Evolutionary conservation across 2,329 filamentous ascomycete species (phyloP), one percentile per base, ranked within the genome.

Genomic region (Penicillium sp.): DNA sequence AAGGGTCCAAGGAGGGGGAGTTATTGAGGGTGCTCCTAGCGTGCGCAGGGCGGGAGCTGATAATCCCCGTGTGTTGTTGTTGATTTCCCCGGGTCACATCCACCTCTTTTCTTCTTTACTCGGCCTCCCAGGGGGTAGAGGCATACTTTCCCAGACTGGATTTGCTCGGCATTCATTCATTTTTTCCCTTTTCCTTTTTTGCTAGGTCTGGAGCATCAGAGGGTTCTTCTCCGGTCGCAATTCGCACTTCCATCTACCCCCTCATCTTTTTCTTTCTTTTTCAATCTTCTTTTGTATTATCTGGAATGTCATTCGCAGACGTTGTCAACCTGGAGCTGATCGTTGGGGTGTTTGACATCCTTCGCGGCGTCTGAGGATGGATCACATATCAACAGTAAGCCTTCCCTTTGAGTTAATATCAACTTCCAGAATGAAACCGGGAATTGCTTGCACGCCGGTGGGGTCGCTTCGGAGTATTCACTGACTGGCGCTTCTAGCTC

Each of bases 401-500:
- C 19, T n/a, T 26, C 22, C 41, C 31, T 17, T 30, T 28, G 5
- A 16, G 16, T 16, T 9, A 11, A 36, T 42, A 35, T 41, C 17
- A 30, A 28, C 12, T 36, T 19, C 30, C n/a, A 17, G 5, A 35
- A 47, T 16, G 10, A 30, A 17, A 22, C 25, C 33, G 26, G 5
- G 25, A 52, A 38, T 22, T n/a, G 42, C 35, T 46, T 31, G 14
- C 11, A 10, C 3, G 3, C 10, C 25, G 28, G 31, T 17, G 25
- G 14, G 10, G 25, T 47, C 25, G 31, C 14, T 52, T 22, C 25
- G 19, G 33, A 16, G 31, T 19, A 26, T 28, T n/a, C 9, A 47
- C 59, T 64, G 46, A 66, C 48, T 30, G 9, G 38, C 30, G 36
- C 36, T 5, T 26, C 35, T 64, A 86, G 83, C 79, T 87, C 66